Base-by-base conservation (phyloP, 2,329 filamentous ascomycete species). In the Botrytis paeoniae region DNA sequence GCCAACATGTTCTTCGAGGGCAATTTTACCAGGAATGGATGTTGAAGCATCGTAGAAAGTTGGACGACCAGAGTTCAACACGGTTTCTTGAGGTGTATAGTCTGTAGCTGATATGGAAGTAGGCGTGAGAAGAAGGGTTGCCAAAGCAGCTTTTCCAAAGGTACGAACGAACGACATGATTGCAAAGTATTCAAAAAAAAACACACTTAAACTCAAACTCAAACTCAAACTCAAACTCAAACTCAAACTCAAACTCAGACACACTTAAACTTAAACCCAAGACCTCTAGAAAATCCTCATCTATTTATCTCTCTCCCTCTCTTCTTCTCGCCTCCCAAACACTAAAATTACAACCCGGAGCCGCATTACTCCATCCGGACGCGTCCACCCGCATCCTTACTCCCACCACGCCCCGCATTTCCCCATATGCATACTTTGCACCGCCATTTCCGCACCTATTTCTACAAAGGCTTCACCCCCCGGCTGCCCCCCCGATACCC, bases 1-100 rank as follows among this genome's bases (percentile, higher is more conserved):
- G 37, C 51, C 51, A 25, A 70, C 57, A n/a, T 70, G 57, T 59
- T 70, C 66, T 70, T 70, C 57, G 25, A 70, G 54, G 5, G 57
- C 57, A 16, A 70, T 59, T 60, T 70, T 70, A 16, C 66, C 66
- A 12, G 66, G 35, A 22, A 70, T 61, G 25, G 66, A 60, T 18
- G 51, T 59, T 20, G 48, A 41, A 6, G 37, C 32, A 39, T 39
- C 29, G 35, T n/a, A 25, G 51, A 70, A 70, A 9, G 66, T 70
- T n/a, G 66, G 57, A 14, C 66, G 66, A 14, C 64, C 64, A n/a
- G 64, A 68, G n/a, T 63, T 63, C 25, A 63, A n/a, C 1, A 63
- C 25, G 25, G 39, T 63, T 29, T 63, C 61, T 63, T 63, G 61
- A 9, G 61, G 61, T 10, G 61, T 63, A 12, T 41, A 63, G 35